These are phyloP conservation scores for Irpex lacteus DNA, from an alignment of 1,284 basidiomycete genomes.

Conservation along the genomic window DNA sequence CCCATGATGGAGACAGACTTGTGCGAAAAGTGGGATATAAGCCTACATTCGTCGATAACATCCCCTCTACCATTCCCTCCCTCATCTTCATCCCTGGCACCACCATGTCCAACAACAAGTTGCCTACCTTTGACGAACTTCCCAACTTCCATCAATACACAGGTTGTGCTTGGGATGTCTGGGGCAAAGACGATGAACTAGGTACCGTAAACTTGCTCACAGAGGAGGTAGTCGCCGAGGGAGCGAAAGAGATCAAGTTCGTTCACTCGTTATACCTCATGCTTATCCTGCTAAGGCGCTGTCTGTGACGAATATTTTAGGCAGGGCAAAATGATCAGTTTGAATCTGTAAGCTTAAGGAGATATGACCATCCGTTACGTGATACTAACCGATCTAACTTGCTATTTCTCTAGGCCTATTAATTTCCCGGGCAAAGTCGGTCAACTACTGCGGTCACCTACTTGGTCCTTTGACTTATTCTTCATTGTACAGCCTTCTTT, in stretches of 20 bases:
- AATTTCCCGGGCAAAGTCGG: slow-evolving; percentile 61
- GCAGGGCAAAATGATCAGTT: slow-evolving; percentile 51
- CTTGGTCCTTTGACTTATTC: not conserved
- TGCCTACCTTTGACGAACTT: slow-evolving; percentile 62
- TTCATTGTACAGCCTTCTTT: slow-evolving; percentile 47
- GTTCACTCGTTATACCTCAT: slow-evolving; percentile 19
- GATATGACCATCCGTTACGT: not conserved
- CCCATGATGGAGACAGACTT: no score
- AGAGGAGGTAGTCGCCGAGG: slow-evolving; percentile 54
- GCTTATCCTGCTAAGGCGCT: slow-evolving; percentile 1
- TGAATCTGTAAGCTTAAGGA: slow-evolving; percentile 55
- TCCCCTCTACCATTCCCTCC: not conserved
- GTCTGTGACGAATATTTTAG: slow-evolving; percentile 27
- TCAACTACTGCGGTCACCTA: not conserved
- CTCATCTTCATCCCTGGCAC: slow-evolving; percentile 7
- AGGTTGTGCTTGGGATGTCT: slow-evolving; percentile 72
- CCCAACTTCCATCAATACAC: slow-evolving; percentile 52
- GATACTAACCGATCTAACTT: slow-evolving; percentile 4
- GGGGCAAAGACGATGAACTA: slow-evolving; percentile 67
- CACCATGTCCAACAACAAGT: slow-evolving; percentile 13
- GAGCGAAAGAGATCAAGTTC: slow-evolving; percentile 60
- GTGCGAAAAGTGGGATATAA: not conserved
- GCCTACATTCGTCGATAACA: not conserved
- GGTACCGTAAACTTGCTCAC: slow-evolving; percentile 73
- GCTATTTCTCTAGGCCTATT: slow-evolving; percentile 46